Evolutionary conservation across 441 rosid species (phyloP).

Genomic region (Adansonia rubrostipa): DNA sequence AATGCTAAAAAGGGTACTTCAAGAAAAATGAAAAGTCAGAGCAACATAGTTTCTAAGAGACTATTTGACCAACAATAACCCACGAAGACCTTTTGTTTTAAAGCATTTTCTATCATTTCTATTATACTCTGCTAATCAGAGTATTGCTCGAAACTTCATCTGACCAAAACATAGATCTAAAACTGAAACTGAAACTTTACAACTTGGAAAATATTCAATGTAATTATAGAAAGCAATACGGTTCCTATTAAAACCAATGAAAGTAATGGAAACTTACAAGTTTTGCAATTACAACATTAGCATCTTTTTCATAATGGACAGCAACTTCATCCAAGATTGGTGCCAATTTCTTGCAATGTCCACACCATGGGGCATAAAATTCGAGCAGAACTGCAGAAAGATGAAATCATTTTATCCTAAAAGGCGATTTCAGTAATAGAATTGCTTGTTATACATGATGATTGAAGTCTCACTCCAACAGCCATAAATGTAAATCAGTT

Average conservation of each 20-base stretch:
- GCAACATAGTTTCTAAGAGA: neutral
- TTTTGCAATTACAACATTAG: conserved; percentile 73
- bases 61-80: conserved; percentile 5
- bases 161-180: conserved; percentile 6
- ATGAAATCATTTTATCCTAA: neutral
- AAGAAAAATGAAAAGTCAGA: too few relatives aligned
- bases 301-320: conserved; percentile 58
- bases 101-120: neutral
- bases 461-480: conserved; percentile 1
- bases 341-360: conserved; percentile 90
- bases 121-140: neutral
- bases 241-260: neutral
- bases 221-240: conserved; percentile 4
- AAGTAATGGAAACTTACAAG: conserved; percentile 56
- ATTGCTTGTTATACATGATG: conserved; percentile 1
- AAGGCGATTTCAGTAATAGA: neutral
- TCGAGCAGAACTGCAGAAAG: conserved; percentile 75
- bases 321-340: conserved; percentile 97
- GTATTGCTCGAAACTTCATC: conserved; percentile 1
- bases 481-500: neutral
- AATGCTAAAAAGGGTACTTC: too few relatives aligned
- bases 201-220: neutral
- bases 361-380: conserved; percentile 99
- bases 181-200: neutral
- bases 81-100: neutral